Conservation (phyloP, 1,284 basidiomycete genomes). For the Ceraceosorus guamensis region DNA sequence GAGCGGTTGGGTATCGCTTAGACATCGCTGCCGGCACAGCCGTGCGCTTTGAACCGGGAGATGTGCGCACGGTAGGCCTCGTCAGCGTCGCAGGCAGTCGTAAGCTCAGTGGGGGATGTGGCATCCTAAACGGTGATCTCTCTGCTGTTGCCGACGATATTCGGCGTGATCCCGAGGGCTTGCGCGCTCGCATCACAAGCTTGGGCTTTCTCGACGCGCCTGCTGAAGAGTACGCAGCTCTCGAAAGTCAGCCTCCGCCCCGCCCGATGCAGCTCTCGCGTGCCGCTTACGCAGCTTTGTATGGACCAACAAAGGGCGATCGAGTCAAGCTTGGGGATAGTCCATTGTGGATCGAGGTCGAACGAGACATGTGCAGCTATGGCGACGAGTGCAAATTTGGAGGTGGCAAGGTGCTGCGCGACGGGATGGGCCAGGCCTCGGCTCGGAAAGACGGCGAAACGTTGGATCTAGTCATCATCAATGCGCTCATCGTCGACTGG, state of each 20-base stretch:
- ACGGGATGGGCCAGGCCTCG: conserved; percentile 67
- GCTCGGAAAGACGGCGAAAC: conserved; percentile 62
- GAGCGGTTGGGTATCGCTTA: conserved; percentile 74
- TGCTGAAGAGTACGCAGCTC: conserved; percentile 8
- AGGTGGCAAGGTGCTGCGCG: conserved; percentile 56
- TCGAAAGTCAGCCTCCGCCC: conserved; percentile 7
- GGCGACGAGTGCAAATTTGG: conserved; percentile 94
- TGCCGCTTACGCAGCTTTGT: conserved; percentile 36
- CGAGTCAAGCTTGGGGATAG: conserved; percentile 82
- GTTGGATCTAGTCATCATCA: conserved; percentile 88
- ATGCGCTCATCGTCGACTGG: conserved; percentile 90
- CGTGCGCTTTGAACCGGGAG: conserved; percentile 92
- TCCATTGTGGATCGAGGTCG: conserved; percentile 83
- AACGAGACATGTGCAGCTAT: conserved; percentile 74
- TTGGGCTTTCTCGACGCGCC: conserved; percentile 30
- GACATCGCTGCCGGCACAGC: conserved; percentile 92
- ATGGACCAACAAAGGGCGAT: conserved; percentile 85
- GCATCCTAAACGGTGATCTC: conserved; percentile 1
- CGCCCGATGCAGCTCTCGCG: conserved; percentile 26
- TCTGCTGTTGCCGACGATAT: conserved; percentile 10
- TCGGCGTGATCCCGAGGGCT: not conserved
- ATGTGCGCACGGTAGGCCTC: conserved; percentile 73
- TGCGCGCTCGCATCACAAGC: conserved; percentile 14
- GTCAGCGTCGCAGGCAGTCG: conserved; percentile 69
- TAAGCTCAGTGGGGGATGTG: conserved; percentile 56